These are phyloP conservation scores for Echinosophora koreensis DNA, from an alignment of 306 rosid species.

Conservation along the genomic window DNA sequence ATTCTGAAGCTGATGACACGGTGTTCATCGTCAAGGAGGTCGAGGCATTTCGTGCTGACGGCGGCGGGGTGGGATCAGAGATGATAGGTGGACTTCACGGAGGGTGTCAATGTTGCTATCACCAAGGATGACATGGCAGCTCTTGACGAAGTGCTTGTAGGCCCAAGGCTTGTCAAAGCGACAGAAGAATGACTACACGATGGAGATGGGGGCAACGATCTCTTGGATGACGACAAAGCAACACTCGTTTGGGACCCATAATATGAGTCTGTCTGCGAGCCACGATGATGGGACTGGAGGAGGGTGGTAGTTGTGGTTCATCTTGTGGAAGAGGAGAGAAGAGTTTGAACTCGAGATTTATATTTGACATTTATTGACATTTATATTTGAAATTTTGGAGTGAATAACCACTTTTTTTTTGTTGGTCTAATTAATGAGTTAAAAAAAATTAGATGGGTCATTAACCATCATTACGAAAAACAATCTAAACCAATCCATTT, in stretches of 20 bases:
- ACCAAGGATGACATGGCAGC: constrained; percentile 86
- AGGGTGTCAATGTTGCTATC: constrained; percentile 87
- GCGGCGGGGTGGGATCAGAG: constrained; percentile 93
- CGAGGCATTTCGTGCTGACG: constrained; percentile 86
- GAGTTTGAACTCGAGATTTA: constrained; percentile 57
- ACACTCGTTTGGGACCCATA: constrained; percentile 64
- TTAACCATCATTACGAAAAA: too few relatives aligned
- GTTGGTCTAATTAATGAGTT: too few relatives aligned
- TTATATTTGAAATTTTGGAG: too few relatives aligned
- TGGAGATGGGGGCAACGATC: constrained; percentile 79
- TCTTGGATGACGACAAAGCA: constrained; percentile 86
- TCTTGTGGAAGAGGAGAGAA: constrained; percentile 52
- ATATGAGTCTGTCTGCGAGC: constrained; percentile 69
- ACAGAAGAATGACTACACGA: constrained; percentile 92
- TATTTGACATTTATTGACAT: too few relatives aligned
- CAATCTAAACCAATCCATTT: too few relatives aligned
- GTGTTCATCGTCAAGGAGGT: constrained; percentile 87
- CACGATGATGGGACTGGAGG: constrained; percentile 61
- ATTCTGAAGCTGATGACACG: constrained; percentile 92
- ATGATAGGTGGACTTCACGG: constrained; percentile 79
- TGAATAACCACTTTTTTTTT: too few relatives aligned
- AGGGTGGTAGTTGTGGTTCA: constrained; percentile 40
- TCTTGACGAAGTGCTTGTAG: constrained; percentile 89
- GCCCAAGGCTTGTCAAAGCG: constrained; percentile 96
- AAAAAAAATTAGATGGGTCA: too few relatives aligned